A percentile compares a stretch with the other conserved stretches of the same genome.
Evolutionary conservation across 140 eudicot species (phyloP).

Genomic region (Erigeron philadelphicus): DNA sequence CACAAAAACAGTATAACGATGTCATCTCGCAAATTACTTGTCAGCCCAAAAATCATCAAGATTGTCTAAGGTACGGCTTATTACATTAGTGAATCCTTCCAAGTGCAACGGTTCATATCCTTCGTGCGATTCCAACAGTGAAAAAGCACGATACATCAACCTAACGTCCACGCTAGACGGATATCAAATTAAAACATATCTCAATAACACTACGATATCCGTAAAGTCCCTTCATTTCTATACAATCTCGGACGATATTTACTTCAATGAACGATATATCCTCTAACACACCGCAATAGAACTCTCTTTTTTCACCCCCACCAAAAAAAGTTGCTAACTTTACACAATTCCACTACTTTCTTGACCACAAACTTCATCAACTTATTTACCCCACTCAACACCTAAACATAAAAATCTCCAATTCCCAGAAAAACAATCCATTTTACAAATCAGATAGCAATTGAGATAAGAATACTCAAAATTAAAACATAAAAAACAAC

Average conservation of each 20-base stretch:
- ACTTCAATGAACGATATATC: no score
- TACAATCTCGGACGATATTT: no score
- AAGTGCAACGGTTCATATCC: constrained; percentile 1
- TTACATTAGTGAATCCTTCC: neutral
- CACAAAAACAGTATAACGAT: neutral
- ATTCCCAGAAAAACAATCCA: neutral
- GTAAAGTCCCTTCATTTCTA: neutral
- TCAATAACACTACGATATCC: neutral
- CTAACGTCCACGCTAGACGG: neutral
- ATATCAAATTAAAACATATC: neutral
- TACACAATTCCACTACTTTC: neutral
- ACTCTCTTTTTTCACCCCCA: neutral
- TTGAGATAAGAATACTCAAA: no score
- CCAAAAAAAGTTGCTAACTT: neutral
- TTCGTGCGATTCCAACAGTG: neutral
- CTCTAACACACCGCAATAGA: no score
- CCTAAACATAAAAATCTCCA: neutral
- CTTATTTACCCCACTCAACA: neutral
- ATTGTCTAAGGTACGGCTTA: neutral
- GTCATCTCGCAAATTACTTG: constrained; percentile 2
- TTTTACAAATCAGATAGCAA: neutral
- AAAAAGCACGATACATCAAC: neutral
- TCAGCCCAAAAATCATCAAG: constrained; percentile 1
- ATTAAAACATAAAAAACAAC: neutral
- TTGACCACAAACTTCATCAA: neutral